Evolutionary conservation across 139 green algal species (phyloP), one percentile per base, ranked within the genome.

Genomic region (Edaphochlamys debaryana): DNA sequence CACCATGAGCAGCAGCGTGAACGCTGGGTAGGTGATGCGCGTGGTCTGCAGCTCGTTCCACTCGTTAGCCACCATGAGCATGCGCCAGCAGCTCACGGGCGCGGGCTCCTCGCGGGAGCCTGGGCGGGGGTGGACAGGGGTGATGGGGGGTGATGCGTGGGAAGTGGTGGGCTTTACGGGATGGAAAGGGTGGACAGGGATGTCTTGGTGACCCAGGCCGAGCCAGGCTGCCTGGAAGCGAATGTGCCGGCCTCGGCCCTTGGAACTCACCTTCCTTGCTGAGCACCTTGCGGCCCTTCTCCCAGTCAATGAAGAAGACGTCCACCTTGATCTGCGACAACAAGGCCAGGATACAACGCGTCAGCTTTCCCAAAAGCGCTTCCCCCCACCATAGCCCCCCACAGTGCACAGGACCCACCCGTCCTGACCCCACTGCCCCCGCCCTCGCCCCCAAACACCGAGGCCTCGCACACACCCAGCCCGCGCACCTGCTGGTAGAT

Each of bases 251-350:
- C n/a, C n/a, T n/a, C n/a, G n/a, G n/a, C n/a, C n/a, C n/a, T n/a
- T n/a, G n/a, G n/a, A n/a, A 78, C 85, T 56, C 67, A 88, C 84
- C 89, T 2, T 90, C 87, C 45, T 85, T 82, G 56, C 78, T 84
- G 17, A 95, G 73, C 8, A 94, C 60, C 23, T 88, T 83, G 25
- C 89, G 77, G 3, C 88, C 82, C 70, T 92, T 93, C 85, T 95
- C 92, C 92, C 92, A 95, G 67, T 95, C 92, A 27, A 95, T 68
- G 85, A 95, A 94, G 79, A 94, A 94, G 1, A 95, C 68, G 70
- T 95, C 91, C 0, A 79, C 69, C 34, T 69, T 70, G 60, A 58
- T 19, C 67, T 85, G 79, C 32, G 30, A 17, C 22, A 23, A 64
- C 4, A 11, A 13, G 34, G 11, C 22, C 37, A 52, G 36, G 67